Evolutionary conservation across 768 basidiomycete species (phyloP).

Genomic region (Phylloporus sp.): DNA sequence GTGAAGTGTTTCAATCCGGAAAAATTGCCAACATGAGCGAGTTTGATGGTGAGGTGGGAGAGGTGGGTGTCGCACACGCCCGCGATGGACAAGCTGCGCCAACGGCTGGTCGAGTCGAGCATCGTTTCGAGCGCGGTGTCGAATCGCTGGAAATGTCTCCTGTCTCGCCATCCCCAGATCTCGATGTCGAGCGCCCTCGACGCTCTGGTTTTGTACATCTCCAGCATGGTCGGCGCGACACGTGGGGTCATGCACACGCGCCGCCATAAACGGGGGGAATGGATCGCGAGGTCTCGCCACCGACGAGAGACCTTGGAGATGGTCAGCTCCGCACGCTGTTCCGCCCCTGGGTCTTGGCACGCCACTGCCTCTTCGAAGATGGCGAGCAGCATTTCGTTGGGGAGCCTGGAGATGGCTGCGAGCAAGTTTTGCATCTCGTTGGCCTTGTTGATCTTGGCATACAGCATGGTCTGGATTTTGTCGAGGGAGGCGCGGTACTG

Average conservation of each 20-base stretch:
- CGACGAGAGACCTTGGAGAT: conserved; percentile 30
- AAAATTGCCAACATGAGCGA: conserved; percentile 17
- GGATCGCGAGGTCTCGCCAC: conserved; percentile 29
- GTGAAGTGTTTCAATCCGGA: conserved; percentile 25
- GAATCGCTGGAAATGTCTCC: conserved; percentile 29
- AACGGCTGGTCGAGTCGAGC: conserved; percentile 24
- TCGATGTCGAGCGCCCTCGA: conserved; percentile 26
- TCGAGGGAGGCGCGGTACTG: conserved; percentile 12
- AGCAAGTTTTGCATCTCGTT: conserved; percentile 29
- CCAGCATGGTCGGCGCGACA: conserved; percentile 16
- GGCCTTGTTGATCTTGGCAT: conserved; percentile 19
- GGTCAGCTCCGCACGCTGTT: conserved; percentile 18
- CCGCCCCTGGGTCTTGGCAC: conserved; percentile 19
- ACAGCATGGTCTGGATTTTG: conserved; percentile 11
- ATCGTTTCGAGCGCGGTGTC: conserved; percentile 24
- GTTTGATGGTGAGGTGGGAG: conserved; percentile 26
- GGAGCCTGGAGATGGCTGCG: conserved; percentile 27
- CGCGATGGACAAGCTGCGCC: conserved; percentile 27
- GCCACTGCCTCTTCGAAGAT: conserved; percentile 30
- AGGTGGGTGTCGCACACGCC: conserved; percentile 27
- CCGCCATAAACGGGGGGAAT: conserved; percentile 29
- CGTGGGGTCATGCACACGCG: conserved; percentile 24
- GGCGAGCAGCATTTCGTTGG: conserved; percentile 28
- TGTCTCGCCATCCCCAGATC: conserved; percentile 27
- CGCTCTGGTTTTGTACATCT: conserved; percentile 23